These are phyloP conservation scores for Chlamydomonas sp. DNA, from an alignment of 139 green algal genomes.

Conservation along the genomic window DNA sequence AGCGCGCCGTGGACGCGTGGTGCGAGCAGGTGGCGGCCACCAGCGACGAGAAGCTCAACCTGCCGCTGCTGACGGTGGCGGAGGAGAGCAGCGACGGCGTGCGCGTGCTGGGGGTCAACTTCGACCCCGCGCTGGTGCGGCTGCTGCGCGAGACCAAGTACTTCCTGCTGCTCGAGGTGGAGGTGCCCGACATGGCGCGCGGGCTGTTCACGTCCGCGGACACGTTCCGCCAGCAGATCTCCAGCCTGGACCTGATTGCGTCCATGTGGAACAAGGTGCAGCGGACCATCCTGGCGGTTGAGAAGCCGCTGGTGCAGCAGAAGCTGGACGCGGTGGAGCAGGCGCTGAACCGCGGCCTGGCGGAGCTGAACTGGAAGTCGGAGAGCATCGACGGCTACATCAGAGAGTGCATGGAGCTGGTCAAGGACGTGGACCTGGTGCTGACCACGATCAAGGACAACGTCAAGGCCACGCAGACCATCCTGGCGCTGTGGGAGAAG, in stretches of 20 bases:
- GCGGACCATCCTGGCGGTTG: conserved; percentile 77
- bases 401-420: conserved; percentile 75
- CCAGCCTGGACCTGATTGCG: conserved; percentile 84
- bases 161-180: conserved; percentile 80
- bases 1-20: conserved; percentile 70
- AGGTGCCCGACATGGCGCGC: conserved; percentile 48
- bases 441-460: conserved; percentile 87
- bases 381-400: conserved; percentile 86
- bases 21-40: conserved; percentile 67
- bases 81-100: conserved; percentile 10
- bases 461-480: conserved; percentile 67
- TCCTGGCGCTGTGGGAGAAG: conserved; percentile 65
- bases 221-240: conserved; percentile 82
- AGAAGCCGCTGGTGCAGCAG: conserved; percentile 83
- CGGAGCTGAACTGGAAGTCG: conserved; percentile 83
- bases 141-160: conserved; percentile 92
- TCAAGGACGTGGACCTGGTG: conserved; percentile 77
- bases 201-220: conserved; percentile 72
- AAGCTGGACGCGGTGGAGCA: conserved; percentile 78
- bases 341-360: conserved; percentile 65
- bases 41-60: conserved; percentile 85
- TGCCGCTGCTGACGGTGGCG: conserved; percentile 72
- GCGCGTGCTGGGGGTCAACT: conserved; percentile 81
- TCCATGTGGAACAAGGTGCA: conserved; percentile 87
- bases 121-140: conserved; percentile 86